Evolutionary conservation across 345 rosid species (phyloP), one percentile per base, ranked within the genome.

Genomic region (Melaleuca alternifolia): DNA sequence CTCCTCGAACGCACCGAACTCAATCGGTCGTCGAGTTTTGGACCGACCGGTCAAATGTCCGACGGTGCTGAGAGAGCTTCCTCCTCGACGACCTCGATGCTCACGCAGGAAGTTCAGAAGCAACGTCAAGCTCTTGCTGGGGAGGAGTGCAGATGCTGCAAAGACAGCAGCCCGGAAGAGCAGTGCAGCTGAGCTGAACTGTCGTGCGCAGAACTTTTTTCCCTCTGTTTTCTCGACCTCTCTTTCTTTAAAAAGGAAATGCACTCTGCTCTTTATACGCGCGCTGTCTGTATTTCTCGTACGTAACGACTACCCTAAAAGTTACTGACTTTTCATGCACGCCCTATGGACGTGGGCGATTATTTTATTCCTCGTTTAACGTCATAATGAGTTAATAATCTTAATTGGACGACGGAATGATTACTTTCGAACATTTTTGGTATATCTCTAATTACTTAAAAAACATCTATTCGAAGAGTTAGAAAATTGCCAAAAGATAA

Each of bases 11-110:
- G 5, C 3, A 24, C 5, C 12, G 71, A 59, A 59, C 6, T 11
- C 71, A 12, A 14, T 30, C 41, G 41, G 5, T 20, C 11, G 1
- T 62, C 21, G 0, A 3, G 21, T 62, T 28, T 0, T 62, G 21
- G 0, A 16, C 6, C 3, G 11, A 62, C 2, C 11, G 41, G 2
- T 62, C 11, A 14, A 1, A 1, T 1, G 20, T 14, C 41, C 1
- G 10, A 3, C 20, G 2, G 15, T 28, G 76, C 41, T 2, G 44
- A 62, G 41, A 15, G 21, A 62, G 11, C 2, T 1, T 30, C 26
- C 71, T n/a, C n/a, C 71, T n/a, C n/a, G n/a, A n/a, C 4, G 33
- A 12, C 33, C 71, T 59, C 7, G 18, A 59, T 59, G 71, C 28
- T 10, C 7, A 5, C 33, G 6, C 18, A n/a, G 4, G 8, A 41